Evolutionary conservation across 208 protist species (phyloP), one percentile per base, ranked within the genome.

Genomic region (Vickermania spadyakhi): DNA sequence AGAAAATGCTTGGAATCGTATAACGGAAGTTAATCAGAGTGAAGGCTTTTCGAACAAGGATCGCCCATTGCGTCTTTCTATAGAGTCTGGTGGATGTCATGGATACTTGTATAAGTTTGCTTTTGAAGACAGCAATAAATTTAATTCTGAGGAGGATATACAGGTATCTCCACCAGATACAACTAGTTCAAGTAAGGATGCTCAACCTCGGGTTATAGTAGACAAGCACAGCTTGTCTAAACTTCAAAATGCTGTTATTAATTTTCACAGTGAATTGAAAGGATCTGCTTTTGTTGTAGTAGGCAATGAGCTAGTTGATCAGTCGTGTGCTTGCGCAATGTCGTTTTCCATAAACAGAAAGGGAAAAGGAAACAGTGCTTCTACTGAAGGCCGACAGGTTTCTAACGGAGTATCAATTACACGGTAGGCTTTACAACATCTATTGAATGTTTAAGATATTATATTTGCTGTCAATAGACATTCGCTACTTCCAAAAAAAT

Each of bases 191-290:
- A 52, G 62, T 22, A 18, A n/a, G 11, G 11, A 2, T 31, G 22
- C 29, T 21, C 27, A 52, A 7, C 69, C 77, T 21, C 65, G 60
- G 3, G 70, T 95, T 0, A 85, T 95, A 0, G 77, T 93, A 22
- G 89, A 95, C 69, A 83, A 68, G 52, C 60, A 79, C 52, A 90
- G 78, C 41, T 45, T 81, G 2, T 57, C 70, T 21, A 93, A 93
- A 72, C 73, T 95, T 21, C 69, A 86, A 49, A 65, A 72, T 0
- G 82, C 89, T 21, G 71, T 83, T 3, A 67, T 95, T 3, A 85
- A 95, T 64, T 95, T 81, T 70, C 84, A 95, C 74, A 88, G 79
- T 28, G 89, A 95, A 69, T 63, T 95, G 58, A 95, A 95, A 52
- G 89, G 89, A 0, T 73, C 79, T 1, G 84, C 89, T 1, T 95